phyloP scores from a whole-genome alignment of 1,284 basidiomycete genomes.

The Golubevia pallescens region DNA sequence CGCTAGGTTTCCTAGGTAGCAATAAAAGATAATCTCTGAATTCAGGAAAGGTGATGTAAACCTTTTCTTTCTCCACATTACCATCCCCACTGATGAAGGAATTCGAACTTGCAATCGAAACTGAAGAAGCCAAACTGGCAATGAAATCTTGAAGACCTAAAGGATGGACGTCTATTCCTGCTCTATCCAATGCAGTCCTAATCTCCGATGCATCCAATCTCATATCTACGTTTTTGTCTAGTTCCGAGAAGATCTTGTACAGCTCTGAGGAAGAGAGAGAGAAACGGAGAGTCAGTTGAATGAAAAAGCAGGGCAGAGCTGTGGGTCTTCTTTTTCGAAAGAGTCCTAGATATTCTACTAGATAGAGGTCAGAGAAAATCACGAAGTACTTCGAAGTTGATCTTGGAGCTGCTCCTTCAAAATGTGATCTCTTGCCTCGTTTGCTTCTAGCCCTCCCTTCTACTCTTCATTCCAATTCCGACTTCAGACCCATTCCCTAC shows the following conservation, averaged over 20 bases:
- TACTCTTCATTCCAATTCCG: too few relatives aligned
- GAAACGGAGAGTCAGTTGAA: background rate
- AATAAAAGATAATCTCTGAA: slow-evolving; percentile 61
- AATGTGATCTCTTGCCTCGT: too few relatives aligned
- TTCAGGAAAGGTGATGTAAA: slow-evolving; percentile 56
- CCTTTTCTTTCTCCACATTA: slow-evolving; percentile 11
- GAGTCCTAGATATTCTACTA: too few relatives aligned
- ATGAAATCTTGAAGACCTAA: slow-evolving; percentile 54
- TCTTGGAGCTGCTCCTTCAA: background rate
- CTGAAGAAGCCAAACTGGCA: slow-evolving; percentile 38
- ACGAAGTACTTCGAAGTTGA: background rate
- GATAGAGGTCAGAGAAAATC: too few relatives aligned
- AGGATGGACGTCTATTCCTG: slow-evolving; percentile 46
- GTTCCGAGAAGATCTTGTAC: slow-evolving; percentile 55
- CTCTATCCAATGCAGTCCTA: slow-evolving; percentile 36
- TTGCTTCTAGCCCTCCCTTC: too few relatives aligned
- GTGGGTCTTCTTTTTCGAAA: too few relatives aligned
- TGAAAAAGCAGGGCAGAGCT: too few relatives aligned
- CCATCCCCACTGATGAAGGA: background rate
- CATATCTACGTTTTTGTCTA: slow-evolving; percentile 59
- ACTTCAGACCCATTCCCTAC: too few relatives aligned
- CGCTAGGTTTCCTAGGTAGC: slow-evolving; percentile 51
- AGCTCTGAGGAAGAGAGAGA: slow-evolving; percentile 26
- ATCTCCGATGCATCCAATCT: slow-evolving; percentile 49
- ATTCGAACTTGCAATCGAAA: background rate